These are phyloP conservation scores for Cadophora luteo-olivacea DNA, from an alignment of 2,329 filamentous ascomycete genomes.

Conservation along the genomic window DNA sequence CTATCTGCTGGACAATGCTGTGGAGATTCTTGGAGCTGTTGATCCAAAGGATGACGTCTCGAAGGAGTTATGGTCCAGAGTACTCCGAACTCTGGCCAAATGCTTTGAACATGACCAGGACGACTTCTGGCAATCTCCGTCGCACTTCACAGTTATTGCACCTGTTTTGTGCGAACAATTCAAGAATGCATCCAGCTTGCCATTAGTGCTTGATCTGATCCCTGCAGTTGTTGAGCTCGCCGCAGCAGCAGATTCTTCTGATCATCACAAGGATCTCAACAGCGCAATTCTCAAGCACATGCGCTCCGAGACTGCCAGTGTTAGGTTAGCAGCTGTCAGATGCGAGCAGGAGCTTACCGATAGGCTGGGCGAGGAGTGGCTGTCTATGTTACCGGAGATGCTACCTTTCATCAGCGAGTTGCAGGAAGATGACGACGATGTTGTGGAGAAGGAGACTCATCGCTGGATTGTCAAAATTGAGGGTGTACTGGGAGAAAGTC, in stretches of 20 bases:
- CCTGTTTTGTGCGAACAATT: constrained; percentile 74
- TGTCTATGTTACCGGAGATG: constrained; percentile 91
- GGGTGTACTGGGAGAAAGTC: constrained; percentile 83
- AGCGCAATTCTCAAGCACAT: constrained; percentile 77
- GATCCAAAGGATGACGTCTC: constrained; percentile 55
- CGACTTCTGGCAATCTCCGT: constrained; percentile 93
- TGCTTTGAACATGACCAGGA: constrained; percentile 91
- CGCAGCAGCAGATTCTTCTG: constrained; percentile 78
- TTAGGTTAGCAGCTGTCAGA: constrained; percentile 82
- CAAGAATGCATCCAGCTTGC: constrained; percentile 52
- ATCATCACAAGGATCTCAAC: constrained; percentile 93
- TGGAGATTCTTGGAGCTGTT: constrained; percentile 62
- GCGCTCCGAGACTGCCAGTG: constrained; percentile 72
- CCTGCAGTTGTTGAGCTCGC: constrained; percentile 83
- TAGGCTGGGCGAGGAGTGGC: constrained; percentile 89
- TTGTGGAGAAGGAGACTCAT: constrained; percentile 87
- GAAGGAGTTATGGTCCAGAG: constrained; percentile 69
- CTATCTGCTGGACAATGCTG: constrained; percentile 80
- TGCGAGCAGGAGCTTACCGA: constrained; percentile 82
- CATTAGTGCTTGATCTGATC: constrained; percentile 62
- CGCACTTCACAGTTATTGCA: constrained; percentile 80
- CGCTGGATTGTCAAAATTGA: constrained; percentile 93
- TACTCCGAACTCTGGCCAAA: constrained; percentile 74
- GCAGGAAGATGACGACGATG: constrained; percentile 95
- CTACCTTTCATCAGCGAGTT: constrained; percentile 94